Percentiles rank a stretch among this genome's conserved stretches.
Evolutionary conservation across 441 rosid species (phyloP).

Genomic region (Pelargonium myrrhifolium): DNA sequence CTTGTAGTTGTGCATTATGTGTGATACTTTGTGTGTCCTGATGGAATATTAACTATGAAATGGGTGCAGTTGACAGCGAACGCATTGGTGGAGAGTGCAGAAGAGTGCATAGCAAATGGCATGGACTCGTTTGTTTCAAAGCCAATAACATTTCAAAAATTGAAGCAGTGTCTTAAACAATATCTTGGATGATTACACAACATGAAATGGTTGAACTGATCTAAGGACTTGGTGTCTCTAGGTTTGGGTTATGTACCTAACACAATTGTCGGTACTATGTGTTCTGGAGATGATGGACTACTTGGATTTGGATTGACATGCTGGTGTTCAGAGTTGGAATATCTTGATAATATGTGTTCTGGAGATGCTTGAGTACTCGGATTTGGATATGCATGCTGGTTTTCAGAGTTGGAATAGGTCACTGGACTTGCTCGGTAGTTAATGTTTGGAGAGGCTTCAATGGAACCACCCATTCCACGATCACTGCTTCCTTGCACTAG

Average conservation of each 20-base stretch:
- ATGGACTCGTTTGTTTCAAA: slow-evolving; percentile 94
- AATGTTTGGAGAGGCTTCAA: slow-evolving; percentile 8
- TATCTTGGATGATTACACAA: slow-evolving; percentile 36
- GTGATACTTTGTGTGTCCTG: neutral
- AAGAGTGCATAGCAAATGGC: slow-evolving; percentile 69
- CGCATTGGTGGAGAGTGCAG: slow-evolving; percentile 57
- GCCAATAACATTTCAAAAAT: slow-evolving; percentile 76
- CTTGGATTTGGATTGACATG: too few relatives aligned
- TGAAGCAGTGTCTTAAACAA: slow-evolving; percentile 63
- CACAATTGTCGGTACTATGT: neutral
- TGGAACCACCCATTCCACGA: neutral
- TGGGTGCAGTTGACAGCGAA: slow-evolving; percentile 60
- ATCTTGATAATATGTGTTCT: neutral
- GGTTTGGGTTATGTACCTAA: slow-evolving; percentile 1
- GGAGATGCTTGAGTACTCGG: slow-evolving; percentile 10
- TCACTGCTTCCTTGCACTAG: neutral
- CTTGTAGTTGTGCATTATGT: neutral
- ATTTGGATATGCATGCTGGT: slow-evolving; percentile 5
- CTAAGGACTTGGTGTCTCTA: neutral
- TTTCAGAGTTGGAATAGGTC: slow-evolving; percentile 11
- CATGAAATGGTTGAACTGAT: slow-evolving; percentile 24
- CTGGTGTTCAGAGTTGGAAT: too few relatives aligned
- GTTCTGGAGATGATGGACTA: neutral
- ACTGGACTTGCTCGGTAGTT: slow-evolving; percentile 23
- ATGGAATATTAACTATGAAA: neutral